These are phyloP conservation scores for Gossypium gossypioides DNA, from an alignment of 441 rosid genomes.

Conservation along the genomic window DNA sequence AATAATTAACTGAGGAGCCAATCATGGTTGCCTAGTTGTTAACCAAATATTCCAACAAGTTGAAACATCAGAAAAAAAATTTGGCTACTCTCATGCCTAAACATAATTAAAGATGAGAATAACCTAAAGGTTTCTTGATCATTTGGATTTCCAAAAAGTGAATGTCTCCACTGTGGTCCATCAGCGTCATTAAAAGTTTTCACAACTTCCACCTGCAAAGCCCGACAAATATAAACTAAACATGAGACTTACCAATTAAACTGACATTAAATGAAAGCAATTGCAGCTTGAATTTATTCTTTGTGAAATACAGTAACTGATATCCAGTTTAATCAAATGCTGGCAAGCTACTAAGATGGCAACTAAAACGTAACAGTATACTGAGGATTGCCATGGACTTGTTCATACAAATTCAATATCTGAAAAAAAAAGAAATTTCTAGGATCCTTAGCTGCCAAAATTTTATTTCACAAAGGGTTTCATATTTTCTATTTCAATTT, in stretches of 20 bases:
- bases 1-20: background rate
- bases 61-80: background rate
- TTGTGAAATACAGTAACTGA: background rate
- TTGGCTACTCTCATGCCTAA: background rate
- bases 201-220: constrained; percentile 72
- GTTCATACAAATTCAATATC: background rate
- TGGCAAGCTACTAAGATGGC: background rate
- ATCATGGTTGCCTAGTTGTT: background rate
- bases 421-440: background rate
- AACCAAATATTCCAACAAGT: background rate
- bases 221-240: background rate
- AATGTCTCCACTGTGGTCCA: constrained; percentile 79
- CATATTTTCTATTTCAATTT: background rate
- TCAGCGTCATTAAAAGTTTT: constrained; percentile 75
- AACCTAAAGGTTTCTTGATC: constrained; percentile 92
- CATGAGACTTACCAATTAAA: constrained; percentile 5
- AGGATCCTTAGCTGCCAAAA: background rate
- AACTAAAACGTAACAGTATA: background rate
- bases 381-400: background rate
- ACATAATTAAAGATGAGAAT: constrained; percentile 14
- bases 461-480: background rate
- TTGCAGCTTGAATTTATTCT: background rate
- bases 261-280: background rate
- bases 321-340: background rate
- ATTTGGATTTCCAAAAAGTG: constrained; percentile 94